Conservation (phyloP, 352 stramenopile species). For the Globisporangium camurandrum region DNA sequence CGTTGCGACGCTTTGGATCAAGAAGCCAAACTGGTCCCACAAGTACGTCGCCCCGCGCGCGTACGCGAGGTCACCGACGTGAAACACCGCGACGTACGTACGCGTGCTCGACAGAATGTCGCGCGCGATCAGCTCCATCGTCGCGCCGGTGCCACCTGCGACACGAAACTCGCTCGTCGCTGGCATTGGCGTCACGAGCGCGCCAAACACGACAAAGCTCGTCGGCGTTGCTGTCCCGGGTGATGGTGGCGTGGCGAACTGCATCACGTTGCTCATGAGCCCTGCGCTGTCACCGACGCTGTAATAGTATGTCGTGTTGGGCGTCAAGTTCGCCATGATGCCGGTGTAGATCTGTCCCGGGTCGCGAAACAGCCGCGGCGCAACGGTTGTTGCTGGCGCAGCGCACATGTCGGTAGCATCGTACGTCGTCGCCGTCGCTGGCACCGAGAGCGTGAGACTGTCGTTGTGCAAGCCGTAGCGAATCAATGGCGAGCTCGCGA, state of each 20-base stretch:
- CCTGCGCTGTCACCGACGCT: constrained; percentile 9
- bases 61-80: constrained; percentile 81
- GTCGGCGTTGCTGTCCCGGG: constrained; percentile 7
- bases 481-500: constrained; percentile 22
- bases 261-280: constrained; percentile 8
- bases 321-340: constrained; percentile 11
- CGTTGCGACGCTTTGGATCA: constrained; percentile 73
- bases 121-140: constrained; percentile 10
- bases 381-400: constrained; percentile 4
- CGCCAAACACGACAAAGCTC: constrained; percentile 49
- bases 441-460: constrained; percentile 9
- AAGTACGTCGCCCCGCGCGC: constrained; percentile 54
- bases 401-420: constrained; percentile 12
- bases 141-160: constrained; percentile 7
- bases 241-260: constrained; percentile 10
- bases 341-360: constrained; percentile 9
- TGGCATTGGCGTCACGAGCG: constrained; percentile 26
- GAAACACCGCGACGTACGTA: constrained; percentile 61
- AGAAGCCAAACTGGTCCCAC: constrained; percentile 80
- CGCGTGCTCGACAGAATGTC: constrained; percentile 11
- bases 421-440: constrained; percentile 9
- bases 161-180: constrained; percentile 11
- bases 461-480: constrained; percentile 21
- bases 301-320: constrained; percentile 10
- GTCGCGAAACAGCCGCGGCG: constrained; percentile 9